A percentile compares a stretch with the other conserved stretches of the same genome.
phyloP scores from a whole-genome alignment of 2,329 filamentous ascomycete species.

The Trichophaea hybrida region DNA sequence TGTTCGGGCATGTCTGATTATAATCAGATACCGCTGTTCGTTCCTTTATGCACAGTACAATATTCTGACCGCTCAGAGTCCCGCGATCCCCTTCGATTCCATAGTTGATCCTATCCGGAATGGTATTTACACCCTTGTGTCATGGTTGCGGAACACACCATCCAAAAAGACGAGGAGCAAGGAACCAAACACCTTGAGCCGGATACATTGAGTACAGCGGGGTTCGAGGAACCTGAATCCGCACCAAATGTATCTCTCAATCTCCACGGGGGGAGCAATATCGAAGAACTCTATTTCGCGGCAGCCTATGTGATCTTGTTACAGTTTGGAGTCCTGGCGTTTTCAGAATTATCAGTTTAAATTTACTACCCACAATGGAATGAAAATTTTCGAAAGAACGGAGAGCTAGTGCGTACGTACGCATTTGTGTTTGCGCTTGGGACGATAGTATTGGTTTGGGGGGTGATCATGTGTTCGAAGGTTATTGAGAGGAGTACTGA shows the following conservation, averaged over 20 bases:
- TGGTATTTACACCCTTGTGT: not conserved
- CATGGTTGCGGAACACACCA: too few species aligned
- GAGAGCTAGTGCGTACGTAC: slow-evolving; percentile 15
- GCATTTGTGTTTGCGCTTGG: slow-evolving; percentile 23
- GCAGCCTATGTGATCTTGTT: slow-evolving; percentile 20
- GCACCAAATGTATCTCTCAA: slow-evolving; percentile 1
- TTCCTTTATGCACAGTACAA: too few species aligned
- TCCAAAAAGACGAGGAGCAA: not conserved
- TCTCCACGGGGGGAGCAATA: not conserved
- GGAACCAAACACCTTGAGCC: not conserved
- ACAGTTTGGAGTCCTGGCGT: slow-evolving; percentile 24
- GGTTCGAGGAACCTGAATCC: not conserved
- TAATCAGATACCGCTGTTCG: too few species aligned
- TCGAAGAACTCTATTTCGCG: slow-evolving; percentile 17
- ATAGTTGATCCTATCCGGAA: not conserved
- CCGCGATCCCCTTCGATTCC: not conserved
- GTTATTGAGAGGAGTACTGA: slow-evolving; percentile 30
- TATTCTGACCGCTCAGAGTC: not conserved
- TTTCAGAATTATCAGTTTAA: slow-evolving; percentile 1
- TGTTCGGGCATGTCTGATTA: too few species aligned
- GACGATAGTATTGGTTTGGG: slow-evolving; percentile 26
- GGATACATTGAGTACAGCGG: not conserved
- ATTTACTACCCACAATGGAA: not conserved
- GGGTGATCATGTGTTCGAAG: slow-evolving; percentile 29
- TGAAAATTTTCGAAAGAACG: not conserved